phyloP scores from a whole-genome alignment of 495 filamentous ascomycete genomes.

The Trichocladium uniseriatum region DNA sequence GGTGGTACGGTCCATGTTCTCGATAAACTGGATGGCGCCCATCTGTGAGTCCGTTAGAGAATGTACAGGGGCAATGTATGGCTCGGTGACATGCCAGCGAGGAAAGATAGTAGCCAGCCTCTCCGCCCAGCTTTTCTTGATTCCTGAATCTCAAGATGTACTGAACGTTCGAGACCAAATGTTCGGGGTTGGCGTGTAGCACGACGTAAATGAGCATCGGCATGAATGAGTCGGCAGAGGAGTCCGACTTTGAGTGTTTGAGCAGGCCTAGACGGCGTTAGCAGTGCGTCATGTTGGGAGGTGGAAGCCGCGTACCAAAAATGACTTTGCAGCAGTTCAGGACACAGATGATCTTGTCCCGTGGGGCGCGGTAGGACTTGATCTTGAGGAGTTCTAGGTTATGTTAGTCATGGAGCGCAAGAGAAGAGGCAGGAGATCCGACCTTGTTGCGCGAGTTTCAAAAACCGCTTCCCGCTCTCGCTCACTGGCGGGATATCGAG shows the following conservation, averaged over 20 bases:
- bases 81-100: slow-evolving; percentile 57
- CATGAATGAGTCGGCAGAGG: slow-evolving; percentile 92
- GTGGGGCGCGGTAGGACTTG: slow-evolving; percentile 85
- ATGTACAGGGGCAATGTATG: not conserved
- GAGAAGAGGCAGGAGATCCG: slow-evolving; percentile 8
- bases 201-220: slow-evolving; percentile 94
- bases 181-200: slow-evolving; percentile 84
- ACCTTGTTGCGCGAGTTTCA: slow-evolving; percentile 84
- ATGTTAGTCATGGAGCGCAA: slow-evolving; percentile 22
- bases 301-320: slow-evolving; percentile 55
- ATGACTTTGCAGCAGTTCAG: slow-evolving; percentile 99
- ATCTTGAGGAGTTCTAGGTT: slow-evolving; percentile 79
- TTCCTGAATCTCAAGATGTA: slow-evolving; percentile 96
- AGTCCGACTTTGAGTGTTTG: slow-evolving; percentile 84
- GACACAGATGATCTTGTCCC: slow-evolving; percentile 97
- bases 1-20: slow-evolving; percentile 87
- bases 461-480: slow-evolving; percentile 75
- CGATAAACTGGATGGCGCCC: slow-evolving; percentile 94
- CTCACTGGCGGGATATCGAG: slow-evolving; percentile 85
- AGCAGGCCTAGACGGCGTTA: slow-evolving; percentile 55
- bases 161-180: slow-evolving; percentile 94
- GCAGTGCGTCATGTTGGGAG: not conserved
- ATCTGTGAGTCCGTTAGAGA: slow-evolving; percentile 46
- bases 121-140: slow-evolving; percentile 91
- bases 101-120: slow-evolving; percentile 96